A percentile compares a stretch with the other conserved stretches of the same genome.
Conservation (phyloP, 2,329 filamentous ascomycete species). For the Elsinoe necatrix region DNA sequence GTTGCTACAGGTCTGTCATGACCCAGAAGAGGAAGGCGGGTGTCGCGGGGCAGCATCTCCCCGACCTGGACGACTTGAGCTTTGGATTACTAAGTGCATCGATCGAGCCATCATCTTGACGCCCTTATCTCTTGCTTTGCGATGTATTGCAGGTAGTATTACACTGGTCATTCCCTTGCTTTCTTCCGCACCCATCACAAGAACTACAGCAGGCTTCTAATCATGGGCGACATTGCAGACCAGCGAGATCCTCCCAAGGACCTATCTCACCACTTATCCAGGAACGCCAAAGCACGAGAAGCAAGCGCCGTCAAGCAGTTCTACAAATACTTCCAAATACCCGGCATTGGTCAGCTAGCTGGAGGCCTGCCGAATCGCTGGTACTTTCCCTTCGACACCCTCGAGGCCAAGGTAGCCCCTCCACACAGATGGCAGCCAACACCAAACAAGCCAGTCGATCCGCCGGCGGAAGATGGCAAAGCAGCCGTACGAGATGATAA, state of each 20-base stretch:
- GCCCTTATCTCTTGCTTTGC: background rate
- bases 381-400: constrained; percentile 84
- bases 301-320: constrained; percentile 67
- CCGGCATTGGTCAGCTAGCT: constrained; percentile 53
- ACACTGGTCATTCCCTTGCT: background rate
- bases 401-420: constrained; percentile 70
- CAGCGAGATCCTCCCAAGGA: constrained; percentile 52
- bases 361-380: constrained; percentile 65
- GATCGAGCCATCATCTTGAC: constrained; percentile 12
- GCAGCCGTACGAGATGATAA: constrained; percentile 22
- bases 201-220: background rate
- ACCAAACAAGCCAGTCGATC: constrained; percentile 51
- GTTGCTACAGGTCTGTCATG: too few relatives aligned
- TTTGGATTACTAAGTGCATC: constrained; percentile 8
- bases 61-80: background rate
- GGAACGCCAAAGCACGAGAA: constrained; percentile 55
- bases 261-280: constrained; percentile 70
- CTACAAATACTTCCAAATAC: constrained; percentile 72
- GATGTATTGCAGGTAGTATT: background rate
- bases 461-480: constrained; percentile 34
- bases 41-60: constrained; percentile 3
- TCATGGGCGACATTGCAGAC: constrained; percentile 18
- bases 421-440: constrained; percentile 67
- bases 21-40: background rate
- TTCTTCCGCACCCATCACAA: background rate